Evolutionary conservation across 202 grass and related monocot species (phyloP), one percentile per base, ranked within the genome.

Genomic region (Sporobolus alterniflorus): DNA sequence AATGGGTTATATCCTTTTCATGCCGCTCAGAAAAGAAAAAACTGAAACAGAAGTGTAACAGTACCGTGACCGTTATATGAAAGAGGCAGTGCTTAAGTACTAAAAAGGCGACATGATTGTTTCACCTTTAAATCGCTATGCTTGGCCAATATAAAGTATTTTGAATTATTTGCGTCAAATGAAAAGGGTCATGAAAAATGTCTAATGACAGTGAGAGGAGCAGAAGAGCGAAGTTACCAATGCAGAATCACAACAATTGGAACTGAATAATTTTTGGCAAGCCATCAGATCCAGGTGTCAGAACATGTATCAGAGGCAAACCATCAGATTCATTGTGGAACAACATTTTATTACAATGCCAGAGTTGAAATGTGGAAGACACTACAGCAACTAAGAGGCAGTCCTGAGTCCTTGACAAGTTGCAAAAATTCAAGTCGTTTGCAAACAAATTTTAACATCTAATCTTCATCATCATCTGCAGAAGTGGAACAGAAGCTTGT

Each of bases 381-480:
- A 72, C 77, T 71, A 72, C 72, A 41, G 29, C 71, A 48, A 71
- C 77, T 28, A 82, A 72, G 7, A 57, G 14, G 61, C 31, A 26
- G 81, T 44, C 18, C 16, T 17, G 21, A 25, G 21, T 88, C 66
- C 71, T 68, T 39, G 32, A 49, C 51, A 70, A 67, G 78, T 52
- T 81, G 85, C 32, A 81, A 82, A 84, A 76, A 85, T 60, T 69
- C 49, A 32, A 13, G 28, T 86, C 65, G n/a, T 67, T 26, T 34
- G 43, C 29, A 85, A 86, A 70, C 15, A 82, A 78, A 71, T 82
- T 57, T 47, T 15, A 30, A 60, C 31, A 68, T 10, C 78, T 92
- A 92, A 72, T 89, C 82, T 31, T 92, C 86, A 32, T 86, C 90
- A 33, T 86, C 79, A 43, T 86, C 90, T 86, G 90, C 69, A 89